Evolutionary conservation across 1,284 basidiomycete genomes (phyloP).

Genomic region (Apiotrichum gamsii): DNA sequence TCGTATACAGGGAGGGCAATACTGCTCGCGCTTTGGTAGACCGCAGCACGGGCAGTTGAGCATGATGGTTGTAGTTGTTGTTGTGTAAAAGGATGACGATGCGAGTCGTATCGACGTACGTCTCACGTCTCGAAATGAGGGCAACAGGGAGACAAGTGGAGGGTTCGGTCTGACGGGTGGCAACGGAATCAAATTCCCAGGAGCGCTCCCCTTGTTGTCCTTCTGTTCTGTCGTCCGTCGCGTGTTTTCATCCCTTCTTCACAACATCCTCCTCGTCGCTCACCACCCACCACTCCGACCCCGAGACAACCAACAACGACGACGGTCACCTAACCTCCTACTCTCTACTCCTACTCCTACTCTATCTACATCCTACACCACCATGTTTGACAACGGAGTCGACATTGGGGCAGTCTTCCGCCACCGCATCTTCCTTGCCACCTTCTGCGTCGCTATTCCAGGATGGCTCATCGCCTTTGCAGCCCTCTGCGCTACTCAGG

Average conservation of each 20-base stretch:
- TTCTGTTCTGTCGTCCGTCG: too few species aligned
- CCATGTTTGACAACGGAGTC: conserved; percentile 32
- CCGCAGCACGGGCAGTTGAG: conserved; percentile 27
- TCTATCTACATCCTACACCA: too few species aligned
- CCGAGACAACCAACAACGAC: background rate
- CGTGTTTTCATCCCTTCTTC: background rate
- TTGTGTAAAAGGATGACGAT: too few species aligned
- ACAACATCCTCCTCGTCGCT: background rate
- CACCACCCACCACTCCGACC: background rate
- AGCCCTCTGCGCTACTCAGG: conserved; percentile 23
- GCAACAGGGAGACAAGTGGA: too few species aligned
- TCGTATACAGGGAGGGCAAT: conserved; percentile 29
- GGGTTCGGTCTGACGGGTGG: too few species aligned
- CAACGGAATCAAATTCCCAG: conserved; percentile 5
- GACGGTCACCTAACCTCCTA: background rate
- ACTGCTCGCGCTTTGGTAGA: conserved; percentile 18
- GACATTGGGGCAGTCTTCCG: conserved; percentile 57
- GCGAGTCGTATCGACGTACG: too few species aligned
- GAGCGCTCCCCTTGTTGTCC: background rate
- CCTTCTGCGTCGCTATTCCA: conserved; percentile 71
- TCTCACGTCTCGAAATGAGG: too few species aligned
- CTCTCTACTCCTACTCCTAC: too few species aligned
- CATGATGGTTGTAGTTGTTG: too few species aligned
- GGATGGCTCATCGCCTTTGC: conserved; percentile 90
- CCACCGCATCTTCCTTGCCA: conserved; percentile 83